A percentile compares a stretch with the other conserved stretches of the same genome.
Conservation (phyloP, 768 basidiomycete species). For the Tricholoma sp. region DNA sequence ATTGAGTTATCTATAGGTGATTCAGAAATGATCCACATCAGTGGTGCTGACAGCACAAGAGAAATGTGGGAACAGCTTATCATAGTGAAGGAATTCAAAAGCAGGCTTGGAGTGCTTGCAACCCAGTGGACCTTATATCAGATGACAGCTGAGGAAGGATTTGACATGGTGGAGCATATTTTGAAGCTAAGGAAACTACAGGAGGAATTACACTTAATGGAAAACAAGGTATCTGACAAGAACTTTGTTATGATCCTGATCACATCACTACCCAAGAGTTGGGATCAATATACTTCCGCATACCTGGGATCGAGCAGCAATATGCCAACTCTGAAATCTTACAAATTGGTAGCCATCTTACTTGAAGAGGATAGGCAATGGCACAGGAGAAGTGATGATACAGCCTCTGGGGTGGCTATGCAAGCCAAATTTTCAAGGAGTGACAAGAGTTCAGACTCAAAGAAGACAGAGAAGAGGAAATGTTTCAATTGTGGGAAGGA, state of each 20-base stretch:
- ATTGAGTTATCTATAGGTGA: background rate
- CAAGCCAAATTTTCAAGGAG: too few relatives aligned
- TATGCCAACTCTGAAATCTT: background rate
- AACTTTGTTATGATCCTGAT: background rate
- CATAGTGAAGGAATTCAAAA: background rate
- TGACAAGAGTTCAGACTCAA: too few relatives aligned
- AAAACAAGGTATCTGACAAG: background rate
- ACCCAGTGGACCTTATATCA: background rate
- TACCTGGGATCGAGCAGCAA: background rate
- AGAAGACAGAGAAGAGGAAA: too few relatives aligned
- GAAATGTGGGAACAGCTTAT: background rate
- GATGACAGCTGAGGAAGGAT: background rate
- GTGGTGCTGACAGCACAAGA: background rate
- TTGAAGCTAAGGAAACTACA: background rate
- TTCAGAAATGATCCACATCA: background rate
- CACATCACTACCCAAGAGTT: background rate
- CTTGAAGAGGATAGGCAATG: too few relatives aligned
- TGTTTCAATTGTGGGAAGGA: too few relatives aligned
- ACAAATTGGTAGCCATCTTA: too few relatives aligned
- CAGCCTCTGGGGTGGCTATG: too few relatives aligned
- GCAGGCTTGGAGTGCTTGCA: background rate
- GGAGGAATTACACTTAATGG: background rate
- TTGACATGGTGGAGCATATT: background rate
- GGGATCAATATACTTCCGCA: background rate
- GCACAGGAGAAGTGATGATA: too few relatives aligned